Evolutionary conservation across 139 green algal species (phyloP).

Genomic region (Chlorella sorokiniana): DNA sequence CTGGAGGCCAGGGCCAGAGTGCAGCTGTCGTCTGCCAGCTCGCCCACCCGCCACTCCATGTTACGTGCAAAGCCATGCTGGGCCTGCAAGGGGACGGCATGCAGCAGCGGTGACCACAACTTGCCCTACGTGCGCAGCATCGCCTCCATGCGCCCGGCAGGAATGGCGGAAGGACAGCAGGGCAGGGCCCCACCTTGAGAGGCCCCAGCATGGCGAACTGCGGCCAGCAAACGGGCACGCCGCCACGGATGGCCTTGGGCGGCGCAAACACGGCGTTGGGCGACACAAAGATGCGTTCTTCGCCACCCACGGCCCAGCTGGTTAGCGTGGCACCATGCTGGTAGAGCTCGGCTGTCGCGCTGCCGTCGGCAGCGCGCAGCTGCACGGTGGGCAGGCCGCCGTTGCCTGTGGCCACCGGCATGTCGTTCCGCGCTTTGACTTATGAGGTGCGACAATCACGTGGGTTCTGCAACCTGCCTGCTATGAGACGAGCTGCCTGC

Average conservation of each 20-base stretch:
- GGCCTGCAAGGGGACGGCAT: slow-evolving; percentile 11
- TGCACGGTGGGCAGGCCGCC: slow-evolving; percentile 21
- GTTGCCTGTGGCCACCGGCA: background rate
- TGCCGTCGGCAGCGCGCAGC: slow-evolving; percentile 8
- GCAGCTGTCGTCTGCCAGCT: slow-evolving; percentile 1
- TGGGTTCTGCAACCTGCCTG: background rate
- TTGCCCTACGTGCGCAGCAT: background rate
- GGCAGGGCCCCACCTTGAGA: background rate
- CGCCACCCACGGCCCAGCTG: slow-evolving; percentile 47
- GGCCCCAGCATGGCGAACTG: slow-evolving; percentile 85
- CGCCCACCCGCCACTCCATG: slow-evolving; percentile 54
- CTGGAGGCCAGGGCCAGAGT: slow-evolving; percentile 35
- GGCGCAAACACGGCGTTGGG: slow-evolving; percentile 81
- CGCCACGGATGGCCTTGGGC: slow-evolving; percentile 87
- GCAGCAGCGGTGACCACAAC: background rate
- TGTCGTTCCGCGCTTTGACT: background rate
- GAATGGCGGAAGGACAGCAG: background rate
- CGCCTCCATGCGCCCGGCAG: background rate
- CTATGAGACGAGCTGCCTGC: too few species aligned
- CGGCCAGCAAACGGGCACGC: slow-evolving; percentile 86
- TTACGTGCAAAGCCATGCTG: slow-evolving; percentile 91
- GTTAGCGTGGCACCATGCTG: slow-evolving; percentile 75
- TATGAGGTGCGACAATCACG: background rate
- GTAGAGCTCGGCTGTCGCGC: slow-evolving; percentile 56
- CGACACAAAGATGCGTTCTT: slow-evolving; percentile 82